These are phyloP conservation scores for Capsicum rhomboideum DNA, from an alignment of 257 asterid species.

Conservation along the genomic window DNA sequence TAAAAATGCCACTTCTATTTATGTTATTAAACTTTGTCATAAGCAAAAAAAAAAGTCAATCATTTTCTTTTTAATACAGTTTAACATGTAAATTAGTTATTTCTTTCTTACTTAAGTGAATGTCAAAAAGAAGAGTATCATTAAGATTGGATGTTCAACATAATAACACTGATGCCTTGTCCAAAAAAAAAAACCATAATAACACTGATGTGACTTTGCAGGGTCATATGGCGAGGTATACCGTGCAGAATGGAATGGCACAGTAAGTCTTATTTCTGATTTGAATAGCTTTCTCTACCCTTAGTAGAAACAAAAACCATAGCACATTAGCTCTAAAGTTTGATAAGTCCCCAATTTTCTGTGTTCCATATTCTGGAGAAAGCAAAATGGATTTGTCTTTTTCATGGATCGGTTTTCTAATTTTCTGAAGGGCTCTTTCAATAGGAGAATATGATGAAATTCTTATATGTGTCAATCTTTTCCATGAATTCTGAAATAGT, in stretches of 20 bases:
- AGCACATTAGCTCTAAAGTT: neutral
- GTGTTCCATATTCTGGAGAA: neutral
- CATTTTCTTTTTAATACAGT: neutral
- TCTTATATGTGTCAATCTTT: neutral
- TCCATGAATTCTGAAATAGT: neutral
- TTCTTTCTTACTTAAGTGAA: neutral
- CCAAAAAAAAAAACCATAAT: too few species aligned
- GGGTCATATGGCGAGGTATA: slow-evolving; percentile 99
- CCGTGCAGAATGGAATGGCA: slow-evolving; percentile 92
- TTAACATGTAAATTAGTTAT: neutral
- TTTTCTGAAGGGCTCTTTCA: neutral
- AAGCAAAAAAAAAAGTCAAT: neutral
- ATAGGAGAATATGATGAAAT: neutral
- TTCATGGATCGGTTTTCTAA: neutral
- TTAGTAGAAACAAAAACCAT: neutral
- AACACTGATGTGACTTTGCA: slow-evolving; percentile 25
- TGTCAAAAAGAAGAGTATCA: neutral
- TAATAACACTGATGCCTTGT: neutral
- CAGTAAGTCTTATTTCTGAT: slow-evolving; percentile 42
- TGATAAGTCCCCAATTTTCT: neutral
- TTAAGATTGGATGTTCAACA: neutral
- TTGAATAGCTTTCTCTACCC: neutral
- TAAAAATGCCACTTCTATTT: neutral
- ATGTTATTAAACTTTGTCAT: neutral
- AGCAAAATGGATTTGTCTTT: neutral